Base-by-base conservation (phyloP, 2,329 filamentous ascomycete species). In the Knufia petricola region DNA sequence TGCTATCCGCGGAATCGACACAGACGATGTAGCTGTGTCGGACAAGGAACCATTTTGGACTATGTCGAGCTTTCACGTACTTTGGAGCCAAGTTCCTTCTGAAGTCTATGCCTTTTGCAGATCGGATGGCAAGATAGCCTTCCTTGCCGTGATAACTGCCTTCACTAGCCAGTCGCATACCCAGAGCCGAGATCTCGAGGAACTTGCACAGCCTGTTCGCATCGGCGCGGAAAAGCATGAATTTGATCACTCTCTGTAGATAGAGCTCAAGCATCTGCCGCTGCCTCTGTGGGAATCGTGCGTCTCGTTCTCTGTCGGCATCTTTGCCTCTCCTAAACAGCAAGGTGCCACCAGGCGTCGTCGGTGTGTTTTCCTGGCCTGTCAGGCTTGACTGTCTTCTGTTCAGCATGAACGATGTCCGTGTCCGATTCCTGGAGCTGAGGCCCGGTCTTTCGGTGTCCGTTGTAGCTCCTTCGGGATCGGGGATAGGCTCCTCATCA, bases 71-170 rank as follows among this genome's bases (percentile, higher is more conserved):
- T 19, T 45, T 51, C 28, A 58, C 43, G 59, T 88, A 82, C 45
- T 79, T 75, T 0, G 87, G 87, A 2, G 82, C 88, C 61, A 92
- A 72, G 28, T 89, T 83, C 56, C 83, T 83, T 52, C 88, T 78
- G 60, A 90, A 88, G 65, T 94, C 87, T 20, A 94, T 74, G 2
- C 88, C 89, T 62, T 94, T 94, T 13, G 85, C 83, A 4, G 87
- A 94, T 59, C 94, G 86, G 55, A 98, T 95, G 58, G 94, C 82
- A 56, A 98, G 73, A 63, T 85, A 89, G 13, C 92, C 94, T 67
- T 98, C 94, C 66, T 98, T 98, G 51, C 92, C 94, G 62, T 98
- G 92, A 60, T 95, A 96, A 59, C 89, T 94, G 23, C 88, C 89
- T 66, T 98, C 94, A 0, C 90, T 88, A 20, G 92, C 92, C 43